Conservation (phyloP, 163 green algal species). For the Scenedesmus sp. region DNA sequence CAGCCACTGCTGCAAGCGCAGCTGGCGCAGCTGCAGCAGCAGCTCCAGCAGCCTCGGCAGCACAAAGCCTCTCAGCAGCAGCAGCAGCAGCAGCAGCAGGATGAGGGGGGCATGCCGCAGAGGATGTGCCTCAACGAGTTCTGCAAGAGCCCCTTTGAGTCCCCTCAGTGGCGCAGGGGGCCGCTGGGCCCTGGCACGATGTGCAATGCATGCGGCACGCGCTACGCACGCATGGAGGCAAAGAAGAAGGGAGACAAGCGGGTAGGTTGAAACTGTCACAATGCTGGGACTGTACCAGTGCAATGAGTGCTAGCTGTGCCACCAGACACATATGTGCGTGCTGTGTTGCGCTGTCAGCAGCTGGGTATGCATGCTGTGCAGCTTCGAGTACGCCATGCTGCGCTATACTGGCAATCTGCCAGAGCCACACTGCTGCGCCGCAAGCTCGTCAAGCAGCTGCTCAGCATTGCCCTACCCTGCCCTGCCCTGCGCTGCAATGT, state of each 20-base stretch:
- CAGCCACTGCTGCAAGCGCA: not conserved
- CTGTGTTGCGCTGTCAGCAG: not conserved
- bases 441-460: not conserved
- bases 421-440: not conserved
- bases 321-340: not conserved
- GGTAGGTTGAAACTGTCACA: not conserved
- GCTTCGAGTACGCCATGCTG: not conserved
- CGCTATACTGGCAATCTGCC: not conserved
- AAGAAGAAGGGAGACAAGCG: constrained; percentile 37
- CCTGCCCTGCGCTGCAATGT: not conserved
- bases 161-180: constrained; percentile 92
- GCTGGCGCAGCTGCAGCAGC: not conserved
- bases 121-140: constrained; percentile 33
- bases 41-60: not conserved
- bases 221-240: constrained; percentile 64
- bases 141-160: constrained; percentile 48
- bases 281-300: too few relatives aligned
- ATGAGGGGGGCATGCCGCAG: not conserved
- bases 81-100: not conserved
- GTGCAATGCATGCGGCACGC: constrained; percentile 95
- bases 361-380: not conserved
- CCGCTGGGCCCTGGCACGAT: constrained; percentile 89
- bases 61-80: not conserved
- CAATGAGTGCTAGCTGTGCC: not conserved
- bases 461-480: not conserved